Conservation (phyloP, 2,329 filamentous ascomycete species). For the Colletotrichum lentis region DNA sequence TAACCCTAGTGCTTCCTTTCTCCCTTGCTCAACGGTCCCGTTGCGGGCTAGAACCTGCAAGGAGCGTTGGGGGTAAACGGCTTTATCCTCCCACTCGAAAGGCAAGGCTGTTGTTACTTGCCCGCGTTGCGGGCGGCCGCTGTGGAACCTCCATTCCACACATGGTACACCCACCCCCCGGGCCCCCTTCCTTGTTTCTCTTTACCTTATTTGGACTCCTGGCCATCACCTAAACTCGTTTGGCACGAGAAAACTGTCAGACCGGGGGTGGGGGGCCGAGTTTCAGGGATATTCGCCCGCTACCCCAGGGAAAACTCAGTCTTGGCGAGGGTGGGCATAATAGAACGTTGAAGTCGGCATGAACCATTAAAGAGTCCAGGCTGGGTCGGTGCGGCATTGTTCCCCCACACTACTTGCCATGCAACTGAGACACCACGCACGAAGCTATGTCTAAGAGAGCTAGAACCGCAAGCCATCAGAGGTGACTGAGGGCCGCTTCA, state of each 20-base stretch:
- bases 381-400: neutral
- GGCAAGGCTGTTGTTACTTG: conserved; percentile 23
- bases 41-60: conserved; percentile 12
- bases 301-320: neutral
- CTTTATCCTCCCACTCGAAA: conserved; percentile 27
- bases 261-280: neutral
- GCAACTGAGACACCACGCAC: neutral
- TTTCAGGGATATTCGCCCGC: conserved; percentile 1
- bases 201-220: neutral
- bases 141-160: conserved; percentile 44
- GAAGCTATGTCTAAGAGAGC: neutral
- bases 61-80: conserved; percentile 9
- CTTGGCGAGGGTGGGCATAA: conserved; percentile 14
- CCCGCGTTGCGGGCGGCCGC: conserved; percentile 48
- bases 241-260: conserved; percentile 50
- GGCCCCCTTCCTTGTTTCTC: conserved; percentile 20
- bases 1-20: conserved; percentile 4
- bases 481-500: neutral
- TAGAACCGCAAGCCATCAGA: neutral
- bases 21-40: conserved; percentile 1
- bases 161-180: neutral
- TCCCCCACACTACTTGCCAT: conserved; percentile 8
- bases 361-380: conserved; percentile 7
- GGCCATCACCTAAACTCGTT: conserved; percentile 47
- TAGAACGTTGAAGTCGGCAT: conserved; percentile 8